These are phyloP conservation scores for Geotrichum bryndzae DNA, from an alignment of 1,139 yeast species.

Conservation along the genomic window DNA sequence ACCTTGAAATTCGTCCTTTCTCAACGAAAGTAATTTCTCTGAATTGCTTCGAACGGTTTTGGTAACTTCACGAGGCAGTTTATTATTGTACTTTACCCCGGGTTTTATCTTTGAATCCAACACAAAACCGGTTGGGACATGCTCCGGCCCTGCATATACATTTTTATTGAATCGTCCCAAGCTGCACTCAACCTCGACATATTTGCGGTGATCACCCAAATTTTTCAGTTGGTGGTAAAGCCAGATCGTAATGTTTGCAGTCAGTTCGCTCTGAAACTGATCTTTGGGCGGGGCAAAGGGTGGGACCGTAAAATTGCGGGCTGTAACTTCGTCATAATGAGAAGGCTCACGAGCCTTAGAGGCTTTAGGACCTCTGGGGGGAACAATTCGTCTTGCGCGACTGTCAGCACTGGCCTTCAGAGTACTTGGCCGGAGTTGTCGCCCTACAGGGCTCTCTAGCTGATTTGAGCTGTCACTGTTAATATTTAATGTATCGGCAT, in stretches of 20 bases:
- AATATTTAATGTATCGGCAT: neutral
- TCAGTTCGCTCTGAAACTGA: conserved; percentile 1
- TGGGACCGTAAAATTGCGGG: neutral
- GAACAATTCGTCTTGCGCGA: neutral
- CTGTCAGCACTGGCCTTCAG: neutral
- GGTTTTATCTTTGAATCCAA: neutral
- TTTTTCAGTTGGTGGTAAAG: conserved; percentile 1
- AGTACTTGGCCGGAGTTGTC: neutral
- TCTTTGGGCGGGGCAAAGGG: neutral
- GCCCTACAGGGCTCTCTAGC: neutral
- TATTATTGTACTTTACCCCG: neutral
- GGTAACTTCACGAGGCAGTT: neutral
- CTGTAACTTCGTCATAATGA: neutral
- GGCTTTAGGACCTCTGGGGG: neutral
- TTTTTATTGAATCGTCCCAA: neutral
- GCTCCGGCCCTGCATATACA: neutral
- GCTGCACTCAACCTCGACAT: conserved; percentile 6
- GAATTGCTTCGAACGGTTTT: neutral
- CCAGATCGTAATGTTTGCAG: conserved; percentile 6
- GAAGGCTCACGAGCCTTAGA: neutral
- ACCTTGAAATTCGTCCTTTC: neutral
- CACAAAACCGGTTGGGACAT: neutral
- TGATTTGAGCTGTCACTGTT: neutral
- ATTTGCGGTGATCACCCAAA: neutral
- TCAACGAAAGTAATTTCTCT: neutral